phyloP scores from a whole-genome alignment of 345 rosid species.

The Aquilaria yunnanensis region DNA sequence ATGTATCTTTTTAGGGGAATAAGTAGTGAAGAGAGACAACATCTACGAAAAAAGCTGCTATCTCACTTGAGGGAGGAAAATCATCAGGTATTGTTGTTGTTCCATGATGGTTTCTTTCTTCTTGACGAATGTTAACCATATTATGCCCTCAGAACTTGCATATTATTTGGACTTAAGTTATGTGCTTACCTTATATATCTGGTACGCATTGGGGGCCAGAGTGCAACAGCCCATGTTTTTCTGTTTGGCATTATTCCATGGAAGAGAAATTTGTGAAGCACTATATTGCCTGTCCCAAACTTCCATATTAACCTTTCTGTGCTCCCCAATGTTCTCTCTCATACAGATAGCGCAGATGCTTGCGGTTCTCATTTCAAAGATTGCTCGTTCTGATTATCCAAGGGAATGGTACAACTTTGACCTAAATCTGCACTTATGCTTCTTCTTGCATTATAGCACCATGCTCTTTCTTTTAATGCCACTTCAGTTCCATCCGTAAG shows the following conservation, averaged over 20 bases:
- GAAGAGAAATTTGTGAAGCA: too few species aligned
- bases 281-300: not conserved
- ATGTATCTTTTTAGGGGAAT: constrained; percentile 54
- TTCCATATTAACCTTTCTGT: constrained; percentile 5
- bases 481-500: too few species aligned
- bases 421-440: constrained; percentile 2
- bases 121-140: not conserved
- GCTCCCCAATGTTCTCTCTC: constrained; percentile 4
- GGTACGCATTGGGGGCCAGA: not conserved
- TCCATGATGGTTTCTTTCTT: not conserved
- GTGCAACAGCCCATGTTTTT: not conserved
- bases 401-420: constrained; percentile 60
- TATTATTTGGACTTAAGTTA: constrained; percentile 10
- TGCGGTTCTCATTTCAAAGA: constrained; percentile 85
- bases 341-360: constrained; percentile 74
- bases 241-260: not conserved
- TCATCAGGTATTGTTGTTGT: constrained; percentile 46
- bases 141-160: not conserved
- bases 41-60: constrained; percentile 66
- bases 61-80: constrained; percentile 86
- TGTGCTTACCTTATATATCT: not conserved
- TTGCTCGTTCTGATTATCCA: constrained; percentile 96
- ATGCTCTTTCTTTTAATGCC: not conserved
- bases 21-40: constrained; percentile 76
- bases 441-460: not conserved